Conservation (phyloP, 2,329 filamentous ascomycete species). For the Fusarium continuum region DNA sequence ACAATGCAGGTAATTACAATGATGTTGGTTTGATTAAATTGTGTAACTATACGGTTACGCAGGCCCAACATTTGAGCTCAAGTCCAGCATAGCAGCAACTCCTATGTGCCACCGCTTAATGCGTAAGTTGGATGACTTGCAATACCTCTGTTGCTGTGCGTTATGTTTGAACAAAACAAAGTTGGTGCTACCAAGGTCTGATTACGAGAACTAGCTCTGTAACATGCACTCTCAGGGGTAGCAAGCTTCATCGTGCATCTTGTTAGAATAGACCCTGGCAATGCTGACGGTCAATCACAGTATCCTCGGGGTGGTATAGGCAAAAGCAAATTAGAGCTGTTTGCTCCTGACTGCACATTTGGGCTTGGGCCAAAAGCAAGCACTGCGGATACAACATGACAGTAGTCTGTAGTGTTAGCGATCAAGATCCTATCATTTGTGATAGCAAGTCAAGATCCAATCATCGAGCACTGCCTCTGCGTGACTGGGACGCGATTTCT, state of each 20-base stretch:
- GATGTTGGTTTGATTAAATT: slow-evolving; percentile 17
- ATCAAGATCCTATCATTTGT: slow-evolving; percentile 33
- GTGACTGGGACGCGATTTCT: slow-evolving; percentile 3
- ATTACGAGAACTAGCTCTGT: neutral
- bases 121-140: neutral
- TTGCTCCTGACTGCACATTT: neutral
- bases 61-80: slow-evolving; percentile 14
- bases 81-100: neutral
- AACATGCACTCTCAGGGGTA: neutral
- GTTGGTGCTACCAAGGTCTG: neutral
- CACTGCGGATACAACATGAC: slow-evolving; percentile 1
- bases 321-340: neutral
- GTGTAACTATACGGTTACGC: slow-evolving; percentile 3
- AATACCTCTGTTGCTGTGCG: neutral
- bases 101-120: neutral
- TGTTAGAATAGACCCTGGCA: neutral
- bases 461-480: slow-evolving; percentile 3
- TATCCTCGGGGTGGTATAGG: slow-evolving; percentile 1
- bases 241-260: neutral
- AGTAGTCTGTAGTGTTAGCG: neutral
- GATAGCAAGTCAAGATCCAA: slow-evolving; percentile 16
- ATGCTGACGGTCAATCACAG: neutral
- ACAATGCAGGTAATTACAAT: neutral
- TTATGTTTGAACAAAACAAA: neutral
- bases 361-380: slow-evolving; percentile 11